phyloP scores from a whole-genome alignment of 805 yeast genomes.

The Nakazawaea wickerhamii region DNA sequence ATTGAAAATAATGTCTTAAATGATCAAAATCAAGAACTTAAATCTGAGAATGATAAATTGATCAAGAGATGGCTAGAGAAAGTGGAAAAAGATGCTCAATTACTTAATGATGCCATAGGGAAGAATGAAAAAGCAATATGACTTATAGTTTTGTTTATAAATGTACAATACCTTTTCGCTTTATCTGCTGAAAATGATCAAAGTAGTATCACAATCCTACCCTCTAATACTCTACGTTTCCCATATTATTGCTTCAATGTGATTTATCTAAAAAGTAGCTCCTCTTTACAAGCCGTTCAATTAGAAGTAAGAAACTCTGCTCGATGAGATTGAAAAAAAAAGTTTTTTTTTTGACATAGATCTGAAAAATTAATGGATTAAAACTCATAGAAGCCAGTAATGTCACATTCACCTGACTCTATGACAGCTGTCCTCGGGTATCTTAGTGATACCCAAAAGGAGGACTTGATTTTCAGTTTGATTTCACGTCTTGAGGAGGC shows the following conservation, averaged over 20 bases:
- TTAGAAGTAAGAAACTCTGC: background rate
- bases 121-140: slow-evolving; percentile 21
- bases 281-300: no score
- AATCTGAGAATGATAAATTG: slow-evolving; percentile 33
- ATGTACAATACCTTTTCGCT: no score
- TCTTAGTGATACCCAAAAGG: background rate
- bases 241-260: no score
- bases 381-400: background rate
- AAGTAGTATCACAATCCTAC: no score
- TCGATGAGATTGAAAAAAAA: background rate
- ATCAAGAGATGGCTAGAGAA: slow-evolving; percentile 39
- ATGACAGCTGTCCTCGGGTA: background rate
- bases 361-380: background rate
- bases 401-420: background rate
- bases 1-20: slow-evolving; percentile 43
- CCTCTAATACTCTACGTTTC: no score
- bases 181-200: no score
- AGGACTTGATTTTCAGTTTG: slow-evolving; percentile 8
- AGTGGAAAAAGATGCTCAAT: slow-evolving; percentile 36
- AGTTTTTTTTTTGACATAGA: background rate
- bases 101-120: slow-evolving; percentile 36
- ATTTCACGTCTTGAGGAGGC: slow-evolving; percentile 17
- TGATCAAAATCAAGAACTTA: slow-evolving; percentile 26
- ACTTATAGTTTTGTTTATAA: background rate
- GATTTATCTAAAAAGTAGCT: no score